phyloP scores from a whole-genome alignment of 495 filamentous ascomycete genomes.

The Xylaria intraflava region DNA sequence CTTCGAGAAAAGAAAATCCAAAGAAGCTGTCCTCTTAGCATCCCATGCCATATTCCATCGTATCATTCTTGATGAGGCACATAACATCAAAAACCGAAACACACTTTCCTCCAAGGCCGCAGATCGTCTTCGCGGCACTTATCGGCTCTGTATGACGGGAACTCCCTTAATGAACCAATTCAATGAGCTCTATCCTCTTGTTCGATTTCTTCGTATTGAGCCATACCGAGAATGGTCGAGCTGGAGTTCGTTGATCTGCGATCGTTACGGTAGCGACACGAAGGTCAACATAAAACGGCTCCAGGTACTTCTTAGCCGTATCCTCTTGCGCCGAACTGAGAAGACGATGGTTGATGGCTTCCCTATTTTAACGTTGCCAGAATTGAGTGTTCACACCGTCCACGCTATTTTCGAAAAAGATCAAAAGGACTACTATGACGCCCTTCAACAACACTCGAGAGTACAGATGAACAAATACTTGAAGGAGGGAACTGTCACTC shows the following conservation, averaged over 20 bases:
- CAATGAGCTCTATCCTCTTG: conserved; percentile 72
- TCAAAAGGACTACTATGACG: conserved; percentile 63
- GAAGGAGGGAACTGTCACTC: conserved; percentile 60
- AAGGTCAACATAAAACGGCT: conserved; percentile 61
- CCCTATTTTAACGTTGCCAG: conserved; percentile 70
- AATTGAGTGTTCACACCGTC: conserved; percentile 57
- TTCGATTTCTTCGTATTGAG: conserved; percentile 73
- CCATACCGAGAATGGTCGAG: conserved; percentile 74
- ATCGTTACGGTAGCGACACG: conserved; percentile 25
- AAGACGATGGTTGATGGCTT: conserved; percentile 75
- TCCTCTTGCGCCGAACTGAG: conserved; percentile 82
- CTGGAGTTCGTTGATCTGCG: too few relatives aligned
- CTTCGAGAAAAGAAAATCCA: conserved; percentile 8
- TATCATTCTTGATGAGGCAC: conserved; percentile 87
- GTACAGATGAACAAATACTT: conserved; percentile 74
- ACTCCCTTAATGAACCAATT: conserved; percentile 94
- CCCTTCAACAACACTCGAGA: conserved; percentile 60
- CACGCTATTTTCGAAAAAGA: conserved; percentile 70
- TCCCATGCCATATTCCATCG: conserved; percentile 67
- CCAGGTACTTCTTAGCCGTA: conserved; percentile 74
- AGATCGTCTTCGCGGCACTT: conserved; percentile 52
- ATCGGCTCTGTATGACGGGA: conserved; percentile 82
- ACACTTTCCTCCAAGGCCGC: conserved; percentile 61
- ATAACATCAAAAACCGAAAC: conserved; percentile 82
- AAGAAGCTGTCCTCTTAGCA: conserved; percentile 45